Base-by-base conservation (phyloP, 257 asterid genomes). In the Cordia subcordata region DNA sequence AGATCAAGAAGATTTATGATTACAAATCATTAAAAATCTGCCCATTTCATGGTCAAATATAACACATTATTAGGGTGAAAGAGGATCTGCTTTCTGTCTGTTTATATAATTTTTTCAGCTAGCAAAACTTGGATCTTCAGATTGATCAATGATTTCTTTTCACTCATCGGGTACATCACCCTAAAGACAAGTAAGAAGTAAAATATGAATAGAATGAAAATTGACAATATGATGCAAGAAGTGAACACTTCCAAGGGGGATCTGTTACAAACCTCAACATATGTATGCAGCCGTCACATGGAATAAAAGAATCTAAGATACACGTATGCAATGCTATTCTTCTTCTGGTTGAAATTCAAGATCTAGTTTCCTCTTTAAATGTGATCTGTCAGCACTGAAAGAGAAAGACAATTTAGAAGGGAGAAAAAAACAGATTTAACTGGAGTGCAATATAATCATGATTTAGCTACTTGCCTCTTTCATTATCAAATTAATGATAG, bases 341-440 rank as follows among this genome's bases (percentile, higher is more conserved):
- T 88, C 95, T 77, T 85, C 94, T 0, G 87, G 95, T 78, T 76
- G 91, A 75, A 89, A 93, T 71, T 89, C 97, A 49, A 93, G 96
- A 77, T 93, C 96, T 12, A 93, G 79, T 69, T 93, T 93, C 82
- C 95, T 86, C 86, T 93, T 89, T 45, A 93, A 78, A 79, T 92
- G 96, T 10, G 96, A 78, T 70, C 89, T 85, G 79, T 92, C 99
- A 70, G 97, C 96, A 63, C 99, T 93, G 90, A 61, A 62, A 44
- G 65, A 49, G 61, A 49, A 37, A 65, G 20, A 55, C 53, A 47
- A 61, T 35, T 47, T 47, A 56, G 12, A 23, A 19, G 33, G 23
- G 16, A 17, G 42, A 6, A 27, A 17, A 59, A 6, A 27, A 6
- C 4, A 27, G 3, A 27, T 27, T 27, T 27, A 6, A 27, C 6